These are phyloP conservation scores for Cyathus striatus DNA, from an alignment of 768 basidiomycete genomes.

Conservation along the genomic window DNA sequence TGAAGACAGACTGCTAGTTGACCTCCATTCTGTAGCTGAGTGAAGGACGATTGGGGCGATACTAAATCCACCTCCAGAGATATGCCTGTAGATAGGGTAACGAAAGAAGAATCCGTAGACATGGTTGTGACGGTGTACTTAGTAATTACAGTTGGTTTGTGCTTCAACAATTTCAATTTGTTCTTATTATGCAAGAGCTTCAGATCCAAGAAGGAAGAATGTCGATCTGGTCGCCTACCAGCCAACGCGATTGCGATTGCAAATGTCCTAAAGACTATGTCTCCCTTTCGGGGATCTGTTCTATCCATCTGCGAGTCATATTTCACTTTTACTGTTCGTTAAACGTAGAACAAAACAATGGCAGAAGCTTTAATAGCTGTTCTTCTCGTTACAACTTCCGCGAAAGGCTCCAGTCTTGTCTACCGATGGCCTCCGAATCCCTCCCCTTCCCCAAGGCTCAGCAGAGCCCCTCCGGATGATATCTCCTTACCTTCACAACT, in stretches of 20 bases:
- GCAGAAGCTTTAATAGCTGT: slow-evolving; percentile 78
- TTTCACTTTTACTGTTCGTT: no score
- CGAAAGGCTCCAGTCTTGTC: slow-evolving; percentile 72
- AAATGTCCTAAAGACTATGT: background rate
- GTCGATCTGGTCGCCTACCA: no score
- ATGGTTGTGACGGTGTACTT: no score
- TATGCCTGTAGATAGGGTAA: no score
- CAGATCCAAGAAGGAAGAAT: background rate
- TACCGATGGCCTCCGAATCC: slow-evolving; percentile 85
- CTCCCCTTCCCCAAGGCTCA: slow-evolving; percentile 56
- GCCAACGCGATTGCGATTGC: background rate
- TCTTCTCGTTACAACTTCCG: slow-evolving; percentile 79
- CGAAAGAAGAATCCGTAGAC: no score
- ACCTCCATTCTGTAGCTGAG: slow-evolving; percentile 10
- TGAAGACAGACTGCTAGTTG: slow-evolving; percentile 71
- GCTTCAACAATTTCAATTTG: background rate
- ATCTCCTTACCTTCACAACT: slow-evolving; percentile 41
- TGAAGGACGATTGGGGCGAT: slow-evolving; percentile 14
- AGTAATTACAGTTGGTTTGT: background rate
- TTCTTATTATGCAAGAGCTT: background rate
- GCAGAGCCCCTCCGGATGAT: slow-evolving; percentile 57
- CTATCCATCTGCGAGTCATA: no score
- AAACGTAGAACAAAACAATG: no score
- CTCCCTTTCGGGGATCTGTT: no score
- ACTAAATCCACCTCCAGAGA: slow-evolving; percentile 35